These are phyloP conservation scores for Gracilaria domingensis DNA, from an alignment of 23 red algal species.

Conservation along the genomic window DNA sequence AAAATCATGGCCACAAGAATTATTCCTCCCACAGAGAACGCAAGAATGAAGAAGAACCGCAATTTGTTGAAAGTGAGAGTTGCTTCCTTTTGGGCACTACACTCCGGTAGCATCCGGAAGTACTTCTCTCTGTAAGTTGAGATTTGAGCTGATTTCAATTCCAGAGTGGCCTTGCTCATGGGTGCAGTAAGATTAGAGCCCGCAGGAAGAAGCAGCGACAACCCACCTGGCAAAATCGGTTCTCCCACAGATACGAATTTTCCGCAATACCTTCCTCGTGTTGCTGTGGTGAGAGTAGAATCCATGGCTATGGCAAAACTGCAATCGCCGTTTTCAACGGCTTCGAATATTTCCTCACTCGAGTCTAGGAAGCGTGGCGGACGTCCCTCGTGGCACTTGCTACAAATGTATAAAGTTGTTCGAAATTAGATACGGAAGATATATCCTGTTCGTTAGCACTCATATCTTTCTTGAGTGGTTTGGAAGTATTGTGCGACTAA, in stretches of 20 bases:
- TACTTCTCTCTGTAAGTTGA: not conserved
- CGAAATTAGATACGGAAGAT: no score
- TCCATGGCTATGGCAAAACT: not conserved
- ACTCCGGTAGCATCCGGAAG: not conserved
- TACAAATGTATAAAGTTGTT: not conserved
- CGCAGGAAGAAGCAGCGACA: not conserved
- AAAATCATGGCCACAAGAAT: not conserved
- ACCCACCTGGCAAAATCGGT: not conserved
- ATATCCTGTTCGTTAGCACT: not conserved
- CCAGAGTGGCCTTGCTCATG: not conserved
- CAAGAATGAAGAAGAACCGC: not conserved
- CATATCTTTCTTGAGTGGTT: no score
- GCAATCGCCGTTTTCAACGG: not conserved
- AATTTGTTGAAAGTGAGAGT: not conserved
- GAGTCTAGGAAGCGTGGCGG: not conserved
- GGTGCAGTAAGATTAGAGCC: not conserved
- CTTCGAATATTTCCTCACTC: not conserved
- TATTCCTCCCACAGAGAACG: not conserved
- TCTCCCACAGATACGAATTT: not conserved
- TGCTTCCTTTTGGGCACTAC: not conserved
- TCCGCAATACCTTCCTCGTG: not conserved
- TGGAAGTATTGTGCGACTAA: no score
- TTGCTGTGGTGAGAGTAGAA: not conserved
- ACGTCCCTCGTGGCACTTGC: not conserved
- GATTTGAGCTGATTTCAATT: not conserved